Evolutionary conservation across 495 filamentous ascomycete genomes (phyloP), one percentile per base, ranked within the genome.

Genomic region (Talaromyces wortmannii): DNA sequence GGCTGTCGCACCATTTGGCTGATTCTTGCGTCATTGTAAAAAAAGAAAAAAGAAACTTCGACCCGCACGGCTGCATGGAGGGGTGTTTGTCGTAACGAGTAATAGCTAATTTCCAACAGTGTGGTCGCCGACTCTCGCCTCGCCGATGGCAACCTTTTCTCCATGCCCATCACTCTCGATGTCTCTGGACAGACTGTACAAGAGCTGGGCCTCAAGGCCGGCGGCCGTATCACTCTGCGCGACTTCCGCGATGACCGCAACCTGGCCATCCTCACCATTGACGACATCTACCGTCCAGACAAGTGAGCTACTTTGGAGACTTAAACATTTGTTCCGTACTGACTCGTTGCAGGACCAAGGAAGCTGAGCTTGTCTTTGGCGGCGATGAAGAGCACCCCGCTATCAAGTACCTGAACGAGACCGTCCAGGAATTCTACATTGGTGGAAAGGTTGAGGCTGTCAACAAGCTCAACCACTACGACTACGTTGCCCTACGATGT

Each of bases 231-330:
- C 60, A 89, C 91, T 40, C 86, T 98, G 43, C 88, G 92, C 52
- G 94, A 98, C 69, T 92, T 95, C 77, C 87, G 94, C 71, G 95
- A 98, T 63, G 94, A 98, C 68, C 83, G 90, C 31, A 94, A 95
- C 69, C 78, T 98, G 59, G 94, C 92, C 56, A 98, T 98, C 63
- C 80, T 97, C 64, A 96, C 91, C 33, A 83, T 98, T 55, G 91
- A 96, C 43, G 94, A 98, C 73, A 82, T 98, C 60, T 98, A 98
- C 79, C 86, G 85, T 73, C 91, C 94, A 42, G 84, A 98, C 77
- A 97, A 97, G 94, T 95, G 81, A 75, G 84, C 73, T 40, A 42
- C 51, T 43, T 15, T 15, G 40, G 11, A 11, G 7, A 1, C n/a
- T 46, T 46, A 15, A 23, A 13, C 4, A 11, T 17, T 32, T 59